Conservation (phyloP, 805 yeast species). For the Clavispora santaluciae region DNA sequence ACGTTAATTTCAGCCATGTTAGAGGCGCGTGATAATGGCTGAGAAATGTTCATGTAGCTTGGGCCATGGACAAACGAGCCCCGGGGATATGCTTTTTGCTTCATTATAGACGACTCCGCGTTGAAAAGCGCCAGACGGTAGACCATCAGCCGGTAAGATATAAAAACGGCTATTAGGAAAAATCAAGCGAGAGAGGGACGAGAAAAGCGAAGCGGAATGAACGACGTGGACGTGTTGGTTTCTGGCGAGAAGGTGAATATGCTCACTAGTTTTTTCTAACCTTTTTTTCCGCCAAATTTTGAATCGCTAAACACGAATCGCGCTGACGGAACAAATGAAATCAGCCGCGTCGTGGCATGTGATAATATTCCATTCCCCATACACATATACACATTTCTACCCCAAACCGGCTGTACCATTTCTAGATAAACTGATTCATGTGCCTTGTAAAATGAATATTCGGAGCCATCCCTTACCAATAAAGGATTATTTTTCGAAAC, state of each 20-base stretch:
- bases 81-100: conserved; percentile 11
- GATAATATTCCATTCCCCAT: not conserved
- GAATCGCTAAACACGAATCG: not conserved
- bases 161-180: not conserved
- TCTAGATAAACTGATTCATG: too few relatives aligned
- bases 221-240: not conserved
- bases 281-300: not conserved
- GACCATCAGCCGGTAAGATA: conserved; percentile 6
- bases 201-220: too few relatives aligned
- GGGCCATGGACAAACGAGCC: conserved; percentile 31
- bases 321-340: not conserved
- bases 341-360: too few relatives aligned
- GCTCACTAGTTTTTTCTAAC: not conserved
- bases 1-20: conserved; percentile 30
- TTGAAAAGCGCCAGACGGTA: conserved; percentile 13
- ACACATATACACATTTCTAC: not conserved
- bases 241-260: not conserved
- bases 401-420: too few relatives aligned
- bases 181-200: not conserved
- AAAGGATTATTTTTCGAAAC: too few relatives aligned
- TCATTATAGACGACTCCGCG: conserved; percentile 12
- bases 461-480: too few relatives aligned
- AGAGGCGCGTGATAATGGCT: conserved; percentile 40
- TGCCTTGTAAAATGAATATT: too few relatives aligned
- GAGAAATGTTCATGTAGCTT: conserved; percentile 34